Evolutionary conservation across 208 protist genomes (phyloP).

Genomic region (Trypanosoma lewisi): DNA sequence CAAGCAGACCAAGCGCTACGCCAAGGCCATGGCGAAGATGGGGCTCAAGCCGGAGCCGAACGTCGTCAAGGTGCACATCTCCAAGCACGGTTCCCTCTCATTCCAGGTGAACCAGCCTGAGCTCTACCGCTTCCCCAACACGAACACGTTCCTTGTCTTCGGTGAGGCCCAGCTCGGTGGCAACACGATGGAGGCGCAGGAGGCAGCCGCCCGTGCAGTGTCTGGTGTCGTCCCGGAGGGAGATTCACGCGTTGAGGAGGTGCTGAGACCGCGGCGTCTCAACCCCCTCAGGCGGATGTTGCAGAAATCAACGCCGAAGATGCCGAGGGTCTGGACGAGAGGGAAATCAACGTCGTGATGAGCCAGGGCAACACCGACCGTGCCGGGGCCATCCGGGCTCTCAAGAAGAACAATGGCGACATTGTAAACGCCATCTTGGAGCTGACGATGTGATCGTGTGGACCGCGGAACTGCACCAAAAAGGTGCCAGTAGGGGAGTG

Average conservation of each 20-base stretch:
- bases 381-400: slow-evolving; percentile 74
- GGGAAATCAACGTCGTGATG: slow-evolving; percentile 88
- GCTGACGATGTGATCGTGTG: slow-evolving; percentile 61
- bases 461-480: background rate
- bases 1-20: slow-evolving; percentile 93
- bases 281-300: background rate
- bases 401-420: slow-evolving; percentile 86
- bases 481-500: slow-evolving; percentile 1
- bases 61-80: slow-evolving; percentile 93
- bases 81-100: slow-evolving; percentile 86
- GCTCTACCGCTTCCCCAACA: slow-evolving; percentile 94
- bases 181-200: slow-evolving; percentile 48
- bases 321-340: slow-evolving; percentile 64
- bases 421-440: slow-evolving; percentile 90
- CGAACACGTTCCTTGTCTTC: slow-evolving; percentile 98
- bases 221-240: slow-evolving; percentile 33
- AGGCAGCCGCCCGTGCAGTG: slow-evolving; percentile 72
- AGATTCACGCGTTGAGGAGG: slow-evolving; percentile 26
- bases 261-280: background rate
- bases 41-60: slow-evolving; percentile 94
- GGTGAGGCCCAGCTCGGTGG: slow-evolving; percentile 97
- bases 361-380: slow-evolving; percentile 68
- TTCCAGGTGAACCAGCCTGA: slow-evolving; percentile 95
- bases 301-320: slow-evolving; percentile 54
- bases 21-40: slow-evolving; percentile 96